Evolutionary conservation across 108 stramenopile genomes (phyloP), one percentile per base, ranked within the genome.

Genomic region (Skeletonema potamos): DNA sequence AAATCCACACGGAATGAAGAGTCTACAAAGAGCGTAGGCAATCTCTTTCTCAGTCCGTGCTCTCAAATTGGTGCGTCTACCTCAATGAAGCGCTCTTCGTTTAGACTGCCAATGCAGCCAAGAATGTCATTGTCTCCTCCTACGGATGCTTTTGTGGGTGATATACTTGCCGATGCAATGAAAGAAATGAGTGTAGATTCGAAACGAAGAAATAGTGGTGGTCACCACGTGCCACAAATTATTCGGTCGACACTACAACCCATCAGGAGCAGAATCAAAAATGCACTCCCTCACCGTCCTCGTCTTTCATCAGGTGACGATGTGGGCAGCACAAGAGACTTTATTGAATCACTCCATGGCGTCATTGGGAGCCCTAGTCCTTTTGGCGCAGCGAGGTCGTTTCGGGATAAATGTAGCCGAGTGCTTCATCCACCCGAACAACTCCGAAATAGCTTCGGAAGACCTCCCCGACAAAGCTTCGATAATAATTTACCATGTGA

Each of bases 221-320:
- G 46, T 0, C 32, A 34, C 6, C 64, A 48, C 36, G 64, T 65
- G 6, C 69, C 77, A 22, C 64, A 68, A 11, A 59, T 77, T 29
- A 77, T 68, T 63, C 62, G 70, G 26, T 70, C 77, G 29, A 48
- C 69, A 5, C 58, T 77, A 28, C 77, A 65, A 70, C 77, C 77
- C 4, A 44, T 77, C 3, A 68, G 63, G 3, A 57, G n/a, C n/a
- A n/a, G 39, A 30, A 64, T 66, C 58, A 59, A 51, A 24, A 51
- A 51, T 51, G 48, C 48, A 22, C 48, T 51, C 18, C 48, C 48
- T 22, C 69, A 32, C 18, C 66, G 55, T 13, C 66, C 72, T 33
- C 72, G 79, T 30, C 79, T 63, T 36, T 80, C 79, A n/a, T 68
- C 70, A 6, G 79, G 73, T 57, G 20, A 60, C 36, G 79, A 72